Evolutionary conservation across 495 filamentous ascomycete genomes (phyloP).

Genomic region (Trichoderma parareesei): DNA sequence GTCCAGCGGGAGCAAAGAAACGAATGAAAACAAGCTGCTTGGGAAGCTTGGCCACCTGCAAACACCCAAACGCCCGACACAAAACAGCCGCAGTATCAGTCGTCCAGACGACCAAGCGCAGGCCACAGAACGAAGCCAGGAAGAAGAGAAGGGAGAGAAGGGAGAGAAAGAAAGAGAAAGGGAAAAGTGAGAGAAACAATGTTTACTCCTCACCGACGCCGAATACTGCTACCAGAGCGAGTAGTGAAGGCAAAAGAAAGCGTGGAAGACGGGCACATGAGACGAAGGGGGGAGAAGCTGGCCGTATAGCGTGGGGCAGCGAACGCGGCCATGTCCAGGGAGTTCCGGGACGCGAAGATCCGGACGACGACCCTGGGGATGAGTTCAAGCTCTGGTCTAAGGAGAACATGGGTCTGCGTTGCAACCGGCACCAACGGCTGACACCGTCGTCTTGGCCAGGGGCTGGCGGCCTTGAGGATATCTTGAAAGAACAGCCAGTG

Average conservation of each 20-base stretch:
- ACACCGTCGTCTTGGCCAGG: constrained; percentile 8
- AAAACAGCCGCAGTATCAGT: not conserved
- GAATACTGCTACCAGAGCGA: constrained; percentile 3
- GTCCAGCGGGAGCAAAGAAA: constrained; percentile 1
- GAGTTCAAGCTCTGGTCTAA: not conserved
- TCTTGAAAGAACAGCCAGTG: too few relatives aligned
- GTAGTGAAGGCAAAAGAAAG: not conserved
- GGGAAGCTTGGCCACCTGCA: not conserved
- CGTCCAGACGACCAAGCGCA: not conserved
- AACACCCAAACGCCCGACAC: not conserved
- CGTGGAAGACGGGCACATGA: not conserved
- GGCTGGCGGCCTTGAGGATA: not conserved
- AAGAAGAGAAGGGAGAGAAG: not conserved
- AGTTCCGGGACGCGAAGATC: not conserved
- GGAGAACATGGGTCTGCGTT: not conserved
- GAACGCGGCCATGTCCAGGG: not conserved
- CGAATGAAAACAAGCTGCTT: not conserved
- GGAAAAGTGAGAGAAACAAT: not conserved
- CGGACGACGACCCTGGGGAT: not conserved
- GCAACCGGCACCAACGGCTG: not conserved
- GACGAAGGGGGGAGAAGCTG: not conserved
- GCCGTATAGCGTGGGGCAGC: not conserved
- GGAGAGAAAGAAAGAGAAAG: not conserved
- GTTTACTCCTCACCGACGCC: not conserved
- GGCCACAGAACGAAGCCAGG: not conserved